Conservation (phyloP, 169 alveolate genomes). For the Sarcocystis neurona region DNA sequence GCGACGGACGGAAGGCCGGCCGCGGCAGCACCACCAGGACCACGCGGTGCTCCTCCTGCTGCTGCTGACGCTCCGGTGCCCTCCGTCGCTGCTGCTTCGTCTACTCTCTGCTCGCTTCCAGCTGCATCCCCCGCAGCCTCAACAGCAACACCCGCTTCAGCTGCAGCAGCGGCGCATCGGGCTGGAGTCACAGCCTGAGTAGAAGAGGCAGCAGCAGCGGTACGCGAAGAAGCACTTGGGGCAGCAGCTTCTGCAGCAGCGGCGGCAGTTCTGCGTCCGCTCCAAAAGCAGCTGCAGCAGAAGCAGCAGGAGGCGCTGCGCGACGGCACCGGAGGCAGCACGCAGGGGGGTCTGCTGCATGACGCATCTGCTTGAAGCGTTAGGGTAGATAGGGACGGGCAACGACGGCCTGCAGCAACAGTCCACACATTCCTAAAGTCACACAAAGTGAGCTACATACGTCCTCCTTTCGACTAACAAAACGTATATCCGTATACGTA, state of each 20-base stretch:
- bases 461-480: not conserved
- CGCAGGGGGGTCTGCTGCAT: not conserved
- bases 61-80: not conserved
- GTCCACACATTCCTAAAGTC: not conserved
- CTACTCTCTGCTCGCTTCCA: not conserved
- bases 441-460: not conserved
- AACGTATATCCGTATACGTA: not conserved
- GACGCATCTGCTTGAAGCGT: not conserved
- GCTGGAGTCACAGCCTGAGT: not conserved
- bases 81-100: not conserved
- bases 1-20: no score
- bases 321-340: not conserved
- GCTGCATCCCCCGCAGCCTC: no score
- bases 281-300: conserved; percentile 24
- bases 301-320: conserved; percentile 6
- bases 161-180: no score
- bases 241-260: conserved; percentile 5
- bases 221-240: not conserved
- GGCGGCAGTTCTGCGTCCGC: not conserved
- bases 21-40: not conserved
- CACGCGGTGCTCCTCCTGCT: not conserved
- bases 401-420: not conserved
- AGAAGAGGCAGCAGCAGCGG: conserved; percentile 11
- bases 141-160: no score
- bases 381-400: not conserved